phyloP scores from a whole-genome alignment of 1,284 basidiomycete species.

The Cryptococcus wingfieldii region DNA sequence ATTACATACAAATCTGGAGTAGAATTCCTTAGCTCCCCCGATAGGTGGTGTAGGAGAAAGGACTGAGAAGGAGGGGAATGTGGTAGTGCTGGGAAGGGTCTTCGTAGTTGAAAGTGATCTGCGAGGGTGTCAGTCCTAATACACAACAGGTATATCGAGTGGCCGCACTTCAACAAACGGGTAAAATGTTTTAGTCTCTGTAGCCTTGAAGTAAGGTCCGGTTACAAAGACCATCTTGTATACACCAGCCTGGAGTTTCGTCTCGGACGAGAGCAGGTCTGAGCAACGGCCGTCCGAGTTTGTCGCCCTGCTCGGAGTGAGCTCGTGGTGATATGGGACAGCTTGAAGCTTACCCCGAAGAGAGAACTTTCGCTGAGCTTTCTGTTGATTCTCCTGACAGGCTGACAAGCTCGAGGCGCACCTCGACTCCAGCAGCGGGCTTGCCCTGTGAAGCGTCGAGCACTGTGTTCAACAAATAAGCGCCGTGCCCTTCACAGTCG shows the following conservation, averaged over 20 bases:
- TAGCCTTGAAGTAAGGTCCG: conserved; percentile 70
- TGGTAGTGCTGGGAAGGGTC: conserved; percentile 78
- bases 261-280: conserved; percentile 58
- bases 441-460: conserved; percentile 78
- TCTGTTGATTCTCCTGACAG: background rate
- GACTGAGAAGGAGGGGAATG: conserved; percentile 84
- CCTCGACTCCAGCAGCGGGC: conserved; percentile 65
- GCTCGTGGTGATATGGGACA: background rate
- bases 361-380: conserved; percentile 53
- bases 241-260: conserved; percentile 55
- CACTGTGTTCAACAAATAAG: conserved; percentile 52
- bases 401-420: conserved; percentile 52
- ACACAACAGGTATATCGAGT: background rate
- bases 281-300: conserved; percentile 76
- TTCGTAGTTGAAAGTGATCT: conserved; percentile 72
- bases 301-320: conserved; percentile 50
- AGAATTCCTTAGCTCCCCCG: conserved; percentile 62
- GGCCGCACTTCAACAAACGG: conserved; percentile 55
- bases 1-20: background rate
- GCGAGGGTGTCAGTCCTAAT: conserved; percentile 2
- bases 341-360: conserved; percentile 56
- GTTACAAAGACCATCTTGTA: conserved; percentile 79
- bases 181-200: conserved; percentile 68
- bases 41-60: conserved; percentile 89
- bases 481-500: background rate